Evolutionary conservation across 148 eudicot species (phyloP).

Genomic region (Gaultheria prostrata): DNA sequence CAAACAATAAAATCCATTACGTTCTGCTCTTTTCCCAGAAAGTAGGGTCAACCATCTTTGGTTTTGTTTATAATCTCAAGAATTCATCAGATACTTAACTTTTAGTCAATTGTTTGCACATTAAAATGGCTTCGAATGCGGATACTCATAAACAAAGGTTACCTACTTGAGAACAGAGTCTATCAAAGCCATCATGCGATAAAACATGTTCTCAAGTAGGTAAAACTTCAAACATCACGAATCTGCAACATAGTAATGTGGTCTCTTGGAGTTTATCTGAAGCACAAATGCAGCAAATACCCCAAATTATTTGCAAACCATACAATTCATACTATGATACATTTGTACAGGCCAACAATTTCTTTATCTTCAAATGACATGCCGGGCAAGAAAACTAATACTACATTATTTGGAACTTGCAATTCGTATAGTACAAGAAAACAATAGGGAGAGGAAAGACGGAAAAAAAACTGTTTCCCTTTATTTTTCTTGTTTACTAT

Average conservation of each 20-base stretch:
- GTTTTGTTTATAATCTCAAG: background rate
- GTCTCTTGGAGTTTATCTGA: background rate
- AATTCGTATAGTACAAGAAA: background rate
- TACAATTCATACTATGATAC: background rate
- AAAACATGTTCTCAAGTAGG: conserved; percentile 1
- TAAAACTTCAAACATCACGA: background rate
- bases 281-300: background rate
- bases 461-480: background rate
- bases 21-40: background rate
- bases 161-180: background rate
- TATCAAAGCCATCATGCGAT: background rate
- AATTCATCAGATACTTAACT: background rate
- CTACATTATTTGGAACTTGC: background rate
- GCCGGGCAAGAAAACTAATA: background rate
- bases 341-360: background rate
- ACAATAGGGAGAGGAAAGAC: background rate
- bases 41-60: background rate
- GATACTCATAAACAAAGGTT: background rate
- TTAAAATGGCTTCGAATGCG: background rate
- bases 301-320: background rate
- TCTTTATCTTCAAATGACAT: background rate
- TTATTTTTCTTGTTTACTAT: background rate
- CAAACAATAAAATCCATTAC: background rate
- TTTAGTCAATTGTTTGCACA: background rate
- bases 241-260: background rate